phyloP scores from a whole-genome alignment of 495 filamentous ascomycete genomes.

The Xylaria longipes region DNA sequence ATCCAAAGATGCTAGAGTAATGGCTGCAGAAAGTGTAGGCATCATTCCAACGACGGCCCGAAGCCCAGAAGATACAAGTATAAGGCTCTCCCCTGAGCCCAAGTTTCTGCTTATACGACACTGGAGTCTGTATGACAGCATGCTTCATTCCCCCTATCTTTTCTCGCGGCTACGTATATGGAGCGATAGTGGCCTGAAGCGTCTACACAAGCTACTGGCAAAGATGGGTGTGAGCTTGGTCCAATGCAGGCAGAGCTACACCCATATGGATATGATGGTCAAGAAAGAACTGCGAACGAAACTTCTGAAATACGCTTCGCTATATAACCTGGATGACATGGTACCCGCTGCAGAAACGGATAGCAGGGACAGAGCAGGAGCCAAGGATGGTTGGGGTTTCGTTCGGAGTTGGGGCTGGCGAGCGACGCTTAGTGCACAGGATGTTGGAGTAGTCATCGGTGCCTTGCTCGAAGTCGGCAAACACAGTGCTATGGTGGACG shows the following conservation, averaged over 20 bases:
- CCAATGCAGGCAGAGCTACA: constrained; percentile 94
- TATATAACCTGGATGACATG: constrained; percentile 91
- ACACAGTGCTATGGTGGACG: constrained; percentile 44
- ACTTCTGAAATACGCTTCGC: constrained; percentile 83
- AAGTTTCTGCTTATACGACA: constrained; percentile 92
- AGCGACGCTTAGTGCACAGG: constrained; percentile 87
- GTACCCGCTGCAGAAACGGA: constrained; percentile 72
- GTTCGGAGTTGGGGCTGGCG: constrained; percentile 98
- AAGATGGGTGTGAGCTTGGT: constrained; percentile 97
- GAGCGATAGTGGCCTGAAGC: constrained; percentile 86
- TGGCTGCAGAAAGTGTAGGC: constrained; percentile 65
- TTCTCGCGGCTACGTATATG: constrained; percentile 91
- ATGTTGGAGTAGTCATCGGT: constrained; percentile 88
- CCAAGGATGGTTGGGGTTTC: constrained; percentile 92
- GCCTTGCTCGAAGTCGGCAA: constrained; percentile 91
- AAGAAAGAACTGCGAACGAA: constrained; percentile 88
- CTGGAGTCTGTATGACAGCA: constrained; percentile 97
- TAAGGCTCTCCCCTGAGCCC: constrained; percentile 91
- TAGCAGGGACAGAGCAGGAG: constrained; percentile 60
- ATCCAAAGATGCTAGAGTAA: constrained; percentile 24
- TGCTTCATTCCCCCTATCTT: constrained; percentile 97
- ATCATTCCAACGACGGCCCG: constrained; percentile 87
- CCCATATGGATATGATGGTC: constrained; percentile 97
- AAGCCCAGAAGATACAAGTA: constrained; percentile 88
- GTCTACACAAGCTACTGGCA: constrained; percentile 92